Evolutionary conservation across 345 rosid species (phyloP).

Genomic region (Sonneratia alba): DNA sequence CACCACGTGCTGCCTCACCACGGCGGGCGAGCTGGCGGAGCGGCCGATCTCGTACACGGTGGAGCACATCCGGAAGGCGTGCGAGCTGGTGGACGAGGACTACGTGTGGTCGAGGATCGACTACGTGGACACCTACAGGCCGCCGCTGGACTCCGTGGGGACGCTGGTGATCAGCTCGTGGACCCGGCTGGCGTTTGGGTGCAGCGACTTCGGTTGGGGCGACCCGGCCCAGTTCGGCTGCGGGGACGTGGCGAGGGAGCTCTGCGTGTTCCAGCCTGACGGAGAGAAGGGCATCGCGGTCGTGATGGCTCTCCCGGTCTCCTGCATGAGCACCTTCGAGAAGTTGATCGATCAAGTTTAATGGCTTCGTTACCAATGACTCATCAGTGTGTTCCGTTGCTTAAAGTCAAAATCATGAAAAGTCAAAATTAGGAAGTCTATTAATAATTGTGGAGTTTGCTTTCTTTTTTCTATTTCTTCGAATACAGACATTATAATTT

Average conservation of each 20-base stretch:
- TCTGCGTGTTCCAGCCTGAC: constrained; percentile 8
- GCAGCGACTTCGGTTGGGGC: constrained; percentile 18
- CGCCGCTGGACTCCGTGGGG: constrained; percentile 9
- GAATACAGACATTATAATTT: too few species aligned
- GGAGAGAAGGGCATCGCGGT: constrained; percentile 10
- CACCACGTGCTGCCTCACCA: constrained; percentile 1
- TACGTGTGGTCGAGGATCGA: constrained; percentile 13
- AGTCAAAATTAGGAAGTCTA: too few species aligned
- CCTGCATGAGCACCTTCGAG: constrained; percentile 13
- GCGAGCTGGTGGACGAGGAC: constrained; percentile 6
- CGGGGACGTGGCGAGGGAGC: constrained; percentile 7
- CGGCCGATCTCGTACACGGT: constrained; percentile 9
- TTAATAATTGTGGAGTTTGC: too few species aligned
- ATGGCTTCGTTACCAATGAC: too few species aligned
- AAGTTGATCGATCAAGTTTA: not conserved
- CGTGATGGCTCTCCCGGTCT: constrained; percentile 6
- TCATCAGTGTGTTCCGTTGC: too few species aligned
- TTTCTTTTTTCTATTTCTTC: too few species aligned
- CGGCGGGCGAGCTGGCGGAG: constrained; percentile 11
- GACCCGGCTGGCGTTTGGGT: constrained; percentile 12
- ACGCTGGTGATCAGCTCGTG: constrained; percentile 19
- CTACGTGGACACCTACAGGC: constrained; percentile 5
- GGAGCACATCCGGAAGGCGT: constrained; percentile 8
- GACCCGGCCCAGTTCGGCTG: constrained; percentile 16
- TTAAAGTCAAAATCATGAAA: too few species aligned